Conservation (phyloP, 139 green algal genomes). For the Chlamydomonas sp. region DNA sequence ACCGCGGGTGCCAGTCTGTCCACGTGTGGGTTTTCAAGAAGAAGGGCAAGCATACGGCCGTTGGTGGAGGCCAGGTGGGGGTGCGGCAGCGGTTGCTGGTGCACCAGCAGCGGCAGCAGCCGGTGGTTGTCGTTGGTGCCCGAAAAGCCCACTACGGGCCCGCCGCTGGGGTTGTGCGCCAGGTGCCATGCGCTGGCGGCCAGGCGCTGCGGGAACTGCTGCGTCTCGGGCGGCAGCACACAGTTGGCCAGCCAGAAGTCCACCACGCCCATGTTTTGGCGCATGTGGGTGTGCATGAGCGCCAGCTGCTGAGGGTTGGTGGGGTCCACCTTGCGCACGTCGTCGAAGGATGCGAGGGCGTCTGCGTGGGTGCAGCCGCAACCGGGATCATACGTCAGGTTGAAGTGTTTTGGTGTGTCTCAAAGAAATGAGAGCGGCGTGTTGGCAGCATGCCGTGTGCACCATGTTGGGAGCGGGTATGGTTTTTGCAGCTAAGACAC, state of each 20-base stretch:
- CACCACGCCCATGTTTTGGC: conserved; percentile 56
- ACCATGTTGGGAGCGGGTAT: too few species aligned
- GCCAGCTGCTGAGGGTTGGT: conserved; percentile 53
- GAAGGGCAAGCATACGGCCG: conserved; percentile 64
- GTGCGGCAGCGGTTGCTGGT: conserved; percentile 3
- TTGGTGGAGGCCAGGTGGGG: conserved; percentile 53
- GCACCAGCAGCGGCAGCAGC: conserved; percentile 62
- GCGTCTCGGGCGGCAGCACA: conserved; percentile 44
- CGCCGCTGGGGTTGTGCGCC: conserved; percentile 40
- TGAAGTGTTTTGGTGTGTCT: background rate
- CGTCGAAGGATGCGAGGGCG: conserved; percentile 20
- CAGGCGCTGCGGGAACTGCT: conserved; percentile 55
- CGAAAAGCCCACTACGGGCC: conserved; percentile 49
- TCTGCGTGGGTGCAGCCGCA: background rate
- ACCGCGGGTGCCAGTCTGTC: background rate
- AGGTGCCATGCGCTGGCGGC: conserved; percentile 59
- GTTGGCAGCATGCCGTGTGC: too few species aligned
- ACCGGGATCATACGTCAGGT: too few species aligned
- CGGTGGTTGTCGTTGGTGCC: conserved; percentile 70
- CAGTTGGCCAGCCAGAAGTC: conserved; percentile 64
- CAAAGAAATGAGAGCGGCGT: background rate
- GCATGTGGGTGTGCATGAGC: conserved; percentile 36
- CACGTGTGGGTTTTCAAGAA: conserved; percentile 45
- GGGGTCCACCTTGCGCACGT: conserved; percentile 54
- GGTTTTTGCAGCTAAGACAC: too few species aligned